Evolutionary conservation across 2,329 filamentous ascomycete genomes (phyloP), one percentile per base, ranked within the genome.

Genomic region (Dryadomyces quercus-mongolicae): DNA sequence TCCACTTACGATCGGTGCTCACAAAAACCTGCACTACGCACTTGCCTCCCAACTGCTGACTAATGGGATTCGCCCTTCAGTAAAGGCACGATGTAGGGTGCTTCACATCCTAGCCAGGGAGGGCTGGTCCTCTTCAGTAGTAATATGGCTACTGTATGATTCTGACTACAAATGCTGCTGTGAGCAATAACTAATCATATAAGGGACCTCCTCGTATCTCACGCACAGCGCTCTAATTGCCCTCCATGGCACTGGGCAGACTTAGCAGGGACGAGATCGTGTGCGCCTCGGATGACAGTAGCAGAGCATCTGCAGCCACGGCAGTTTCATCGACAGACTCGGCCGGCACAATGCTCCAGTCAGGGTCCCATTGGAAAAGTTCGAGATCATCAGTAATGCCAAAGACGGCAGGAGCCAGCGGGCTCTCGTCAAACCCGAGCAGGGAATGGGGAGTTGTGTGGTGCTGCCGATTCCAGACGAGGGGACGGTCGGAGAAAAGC

Each of bases 351-450:
- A 44, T 34, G 18, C 38, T 49, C 52, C 52, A 54, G 22, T 49
- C 43, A 9, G 52, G 31, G 15, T 49, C 46, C 52, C 52, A 54
- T 10, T 54, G 52, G 21, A 54, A 54, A 13, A 49, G 52, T 43
- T 53, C 51, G 20, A 53, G n/a, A 44, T 53, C 51, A 7, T 48
- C 51, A 5, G 44, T 8, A 44, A 53, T 45, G 25, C 43, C 43
- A 22, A 53, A 40, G 20, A 42, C 51, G 13, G 13, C n/a, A 9
- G 36, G 36, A 16, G 13, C 31, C 43, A 22, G 20, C 7, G 43
- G 43, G 16, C 16, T 42, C 18, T 21, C 21, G 12, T 48, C 44
- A 31, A 18, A 13, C 9, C 44, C 22, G 5, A 18, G 6, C 5
- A 38, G 5, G 36, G 18, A 31, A 40, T 16, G 36, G 8, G 36